Conservation (phyloP, 129 eudicot genomes). For the Calendula officinalis region DNA sequence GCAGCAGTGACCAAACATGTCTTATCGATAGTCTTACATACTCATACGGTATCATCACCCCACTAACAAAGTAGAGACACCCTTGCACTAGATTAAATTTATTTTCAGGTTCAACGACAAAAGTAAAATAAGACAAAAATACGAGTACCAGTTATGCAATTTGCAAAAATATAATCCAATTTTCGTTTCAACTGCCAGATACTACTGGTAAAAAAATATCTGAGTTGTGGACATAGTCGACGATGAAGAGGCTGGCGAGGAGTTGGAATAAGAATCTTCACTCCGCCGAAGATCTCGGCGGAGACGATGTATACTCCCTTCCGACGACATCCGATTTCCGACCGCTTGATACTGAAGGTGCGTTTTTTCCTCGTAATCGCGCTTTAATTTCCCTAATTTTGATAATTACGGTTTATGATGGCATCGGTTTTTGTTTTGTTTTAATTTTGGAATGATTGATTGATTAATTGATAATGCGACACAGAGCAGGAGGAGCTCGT, state of each 20-base stretch:
- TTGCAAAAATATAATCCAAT: no score
- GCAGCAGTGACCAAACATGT: no score
- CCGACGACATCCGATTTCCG: conserved; percentile 77
- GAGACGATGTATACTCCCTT: conserved; percentile 51
- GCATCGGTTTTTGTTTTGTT: neutral
- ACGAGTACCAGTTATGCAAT: no score
- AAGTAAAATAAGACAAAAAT: no score
- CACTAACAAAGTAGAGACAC: no score
- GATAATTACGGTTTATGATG: conserved; percentile 17
- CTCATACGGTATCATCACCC: no score
- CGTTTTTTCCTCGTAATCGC: neutral
- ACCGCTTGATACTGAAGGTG: conserved; percentile 77
- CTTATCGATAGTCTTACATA: no score
- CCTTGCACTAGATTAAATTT: no score
- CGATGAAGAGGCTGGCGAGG: conserved; percentile 60
- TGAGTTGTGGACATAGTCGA: neutral
- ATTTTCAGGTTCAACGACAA: no score
- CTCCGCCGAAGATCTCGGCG: conserved; percentile 19
- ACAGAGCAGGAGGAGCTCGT: conserved; percentile 92
- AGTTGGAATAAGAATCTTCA: conserved; percentile 41
- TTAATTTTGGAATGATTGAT: neutral
- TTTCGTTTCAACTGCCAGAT: no score
- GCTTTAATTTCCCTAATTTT: neutral
- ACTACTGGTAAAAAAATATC: no score
- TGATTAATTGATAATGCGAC: neutral